Conservation (phyloP, 2,329 filamentous ascomycete genomes). For the Fusarium luffae region DNA sequence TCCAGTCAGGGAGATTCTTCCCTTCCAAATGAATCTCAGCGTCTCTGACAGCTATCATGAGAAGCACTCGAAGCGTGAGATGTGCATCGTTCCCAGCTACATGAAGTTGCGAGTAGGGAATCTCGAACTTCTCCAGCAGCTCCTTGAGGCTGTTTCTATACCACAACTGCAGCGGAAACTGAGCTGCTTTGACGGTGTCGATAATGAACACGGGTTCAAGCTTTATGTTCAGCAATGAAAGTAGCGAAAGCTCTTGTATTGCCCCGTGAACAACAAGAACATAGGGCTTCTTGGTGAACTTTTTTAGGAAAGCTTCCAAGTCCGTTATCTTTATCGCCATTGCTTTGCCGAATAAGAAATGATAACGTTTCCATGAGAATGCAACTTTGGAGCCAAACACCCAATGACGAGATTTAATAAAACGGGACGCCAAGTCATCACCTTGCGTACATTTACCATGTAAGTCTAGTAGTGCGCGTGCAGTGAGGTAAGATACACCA, state of each 20-base stretch:
- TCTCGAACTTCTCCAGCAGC: constrained; percentile 32
- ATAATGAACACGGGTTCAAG: constrained; percentile 36
- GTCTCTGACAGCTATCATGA: constrained; percentile 14
- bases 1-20: constrained; percentile 2
- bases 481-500: constrained; percentile 16
- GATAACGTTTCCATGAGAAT: neutral
- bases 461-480: constrained; percentile 5
- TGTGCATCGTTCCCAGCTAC: constrained; percentile 44
- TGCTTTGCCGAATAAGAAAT: constrained; percentile 21
- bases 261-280: constrained; percentile 20
- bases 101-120: constrained; percentile 38
- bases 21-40: neutral
- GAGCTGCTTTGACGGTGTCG: constrained; percentile 43
- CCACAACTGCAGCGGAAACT: constrained; percentile 40
- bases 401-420: constrained; percentile 11
- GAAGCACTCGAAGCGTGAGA: constrained; percentile 30
- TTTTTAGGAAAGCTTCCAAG: neutral
- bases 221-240: constrained; percentile 27
- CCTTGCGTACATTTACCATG: neutral
- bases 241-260: constrained; percentile 12
- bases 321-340: neutral
- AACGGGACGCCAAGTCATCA: neutral
- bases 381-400: constrained; percentile 3
- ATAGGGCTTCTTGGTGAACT: neutral
- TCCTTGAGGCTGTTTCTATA: constrained; percentile 39